Conservation (phyloP, 2,329 filamentous ascomycete genomes). For the Talaromyces sp. region DNA sequence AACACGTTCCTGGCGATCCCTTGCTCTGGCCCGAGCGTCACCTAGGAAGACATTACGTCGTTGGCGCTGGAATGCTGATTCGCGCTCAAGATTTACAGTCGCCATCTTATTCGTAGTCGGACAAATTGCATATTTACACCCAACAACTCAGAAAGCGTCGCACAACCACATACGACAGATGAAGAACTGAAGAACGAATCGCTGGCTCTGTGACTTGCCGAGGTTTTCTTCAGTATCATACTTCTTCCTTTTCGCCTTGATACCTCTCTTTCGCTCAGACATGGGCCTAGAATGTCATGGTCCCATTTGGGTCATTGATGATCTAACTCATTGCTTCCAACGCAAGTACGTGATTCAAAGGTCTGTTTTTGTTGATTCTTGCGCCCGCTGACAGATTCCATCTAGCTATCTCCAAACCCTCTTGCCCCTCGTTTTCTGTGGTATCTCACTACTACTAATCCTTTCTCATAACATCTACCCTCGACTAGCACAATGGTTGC, state of each 20-base stretch:
- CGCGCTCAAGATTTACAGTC: background rate
- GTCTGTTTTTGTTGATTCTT: background rate
- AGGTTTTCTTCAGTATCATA: background rate
- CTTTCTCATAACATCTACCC: conserved; percentile 55
- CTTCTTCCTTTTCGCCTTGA: background rate
- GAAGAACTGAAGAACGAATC: conserved; percentile 6
- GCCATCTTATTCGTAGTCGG: background rate
- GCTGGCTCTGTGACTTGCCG: background rate
- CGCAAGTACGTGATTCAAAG: conserved; percentile 43
- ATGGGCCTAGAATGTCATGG: conserved; percentile 58
- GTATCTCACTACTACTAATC: conserved; percentile 66
- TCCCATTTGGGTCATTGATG: conserved; percentile 59
- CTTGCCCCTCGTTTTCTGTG: conserved; percentile 69
- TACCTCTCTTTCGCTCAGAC: background rate
- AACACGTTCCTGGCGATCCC: conserved; percentile 8
- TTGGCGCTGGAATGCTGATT: conserved; percentile 10
- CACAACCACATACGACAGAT: background rate
- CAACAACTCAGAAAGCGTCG: background rate
- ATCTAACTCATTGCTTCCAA: conserved; percentile 61
- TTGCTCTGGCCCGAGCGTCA: conserved; percentile 12
- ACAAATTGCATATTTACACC: background rate
- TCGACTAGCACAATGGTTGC: conserved; percentile 51
- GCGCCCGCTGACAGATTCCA: conserved; percentile 21
- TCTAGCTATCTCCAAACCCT: conserved; percentile 73
- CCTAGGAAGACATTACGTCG: conserved; percentile 8